phyloP scores from a whole-genome alignment of 2,329 filamentous ascomycete genomes.

The Colletotrichum scovillei region DNA sequence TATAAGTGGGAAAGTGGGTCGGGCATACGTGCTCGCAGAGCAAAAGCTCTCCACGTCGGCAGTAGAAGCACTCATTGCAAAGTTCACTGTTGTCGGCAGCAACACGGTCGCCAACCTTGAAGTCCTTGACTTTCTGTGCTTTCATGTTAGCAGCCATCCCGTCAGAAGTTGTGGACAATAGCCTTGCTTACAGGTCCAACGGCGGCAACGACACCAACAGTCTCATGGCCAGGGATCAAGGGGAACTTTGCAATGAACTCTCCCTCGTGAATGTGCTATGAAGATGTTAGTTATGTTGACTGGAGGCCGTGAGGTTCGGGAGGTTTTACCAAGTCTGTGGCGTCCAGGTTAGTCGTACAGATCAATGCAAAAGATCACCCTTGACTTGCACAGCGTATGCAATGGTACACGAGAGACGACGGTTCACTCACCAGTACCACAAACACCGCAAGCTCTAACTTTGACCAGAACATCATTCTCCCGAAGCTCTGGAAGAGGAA shows the following conservation, averaged over 20 bases:
- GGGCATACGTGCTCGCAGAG: constrained; percentile 70
- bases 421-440: constrained; percentile 60
- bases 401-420: neutral
- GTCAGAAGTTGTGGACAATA: neutral
- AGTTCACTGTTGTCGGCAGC: constrained; percentile 74
- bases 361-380: neutral
- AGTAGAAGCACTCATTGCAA: constrained; percentile 80
- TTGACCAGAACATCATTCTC: constrained; percentile 72
- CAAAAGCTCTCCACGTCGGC: constrained; percentile 73
- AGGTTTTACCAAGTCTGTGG: constrained; percentile 48
- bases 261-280: constrained; percentile 72
- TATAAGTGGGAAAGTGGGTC: neutral
- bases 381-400: neutral
- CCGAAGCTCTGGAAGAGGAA: constrained; percentile 70
- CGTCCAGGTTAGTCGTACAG: constrained; percentile 37
- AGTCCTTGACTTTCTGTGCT: constrained; percentile 65
- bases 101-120: constrained; percentile 72
- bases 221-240: constrained; percentile 76
- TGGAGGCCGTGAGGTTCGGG: neutral
- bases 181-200: constrained; percentile 54
- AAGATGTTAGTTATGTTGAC: constrained; percentile 31
- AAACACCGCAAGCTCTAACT: constrained; percentile 75
- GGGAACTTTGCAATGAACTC: constrained; percentile 75
- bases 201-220: constrained; percentile 72
- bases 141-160: neutral